Evolutionary conservation across 2,329 filamentous ascomycete species (phyloP).

Genomic region (Pseudocercospora pini-densiflorae): DNA sequence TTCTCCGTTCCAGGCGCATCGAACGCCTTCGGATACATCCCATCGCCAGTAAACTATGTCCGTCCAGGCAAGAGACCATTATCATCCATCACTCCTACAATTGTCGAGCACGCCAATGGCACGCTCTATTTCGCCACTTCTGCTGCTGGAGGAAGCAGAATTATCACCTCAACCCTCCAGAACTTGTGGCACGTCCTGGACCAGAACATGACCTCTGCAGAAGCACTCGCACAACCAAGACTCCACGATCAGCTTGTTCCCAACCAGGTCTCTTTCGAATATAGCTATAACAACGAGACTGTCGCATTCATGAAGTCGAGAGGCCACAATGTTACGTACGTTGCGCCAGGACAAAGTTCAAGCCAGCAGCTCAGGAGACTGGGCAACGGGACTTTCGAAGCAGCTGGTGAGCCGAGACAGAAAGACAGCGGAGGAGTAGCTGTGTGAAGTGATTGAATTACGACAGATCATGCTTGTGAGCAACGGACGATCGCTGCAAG

Average conservation of each 20-base stretch:
- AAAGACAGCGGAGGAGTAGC: slow-evolving; percentile 68
- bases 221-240: slow-evolving; percentile 69
- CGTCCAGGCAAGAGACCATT: slow-evolving; percentile 79
- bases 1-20: slow-evolving; percentile 79
- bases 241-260: slow-evolving; percentile 85
- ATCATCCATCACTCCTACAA: slow-evolving; percentile 79
- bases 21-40: slow-evolving; percentile 86
- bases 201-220: slow-evolving; percentile 60
- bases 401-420: slow-evolving; percentile 77
- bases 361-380: slow-evolving; percentile 71
- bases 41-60: slow-evolving; percentile 80
- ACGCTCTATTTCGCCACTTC: slow-evolving; percentile 72
- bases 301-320: slow-evolving; percentile 64
- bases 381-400: slow-evolving; percentile 73
- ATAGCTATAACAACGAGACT: slow-evolving; percentile 67
- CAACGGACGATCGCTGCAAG: too few relatives aligned
- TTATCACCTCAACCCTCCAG: slow-evolving; percentile 79
- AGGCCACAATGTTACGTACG: slow-evolving; percentile 75
- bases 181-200: slow-evolving; percentile 75
- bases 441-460: slow-evolving; percentile 15
- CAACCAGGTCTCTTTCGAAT: slow-evolving; percentile 70
- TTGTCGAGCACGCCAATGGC: slow-evolving; percentile 69
- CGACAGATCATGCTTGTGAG: not conserved
- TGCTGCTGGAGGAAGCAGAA: slow-evolving; percentile 78
- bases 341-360: slow-evolving; percentile 65